Conservation (phyloP, 768 basidiomycete genomes). For the Clavaria fumosa region DNA sequence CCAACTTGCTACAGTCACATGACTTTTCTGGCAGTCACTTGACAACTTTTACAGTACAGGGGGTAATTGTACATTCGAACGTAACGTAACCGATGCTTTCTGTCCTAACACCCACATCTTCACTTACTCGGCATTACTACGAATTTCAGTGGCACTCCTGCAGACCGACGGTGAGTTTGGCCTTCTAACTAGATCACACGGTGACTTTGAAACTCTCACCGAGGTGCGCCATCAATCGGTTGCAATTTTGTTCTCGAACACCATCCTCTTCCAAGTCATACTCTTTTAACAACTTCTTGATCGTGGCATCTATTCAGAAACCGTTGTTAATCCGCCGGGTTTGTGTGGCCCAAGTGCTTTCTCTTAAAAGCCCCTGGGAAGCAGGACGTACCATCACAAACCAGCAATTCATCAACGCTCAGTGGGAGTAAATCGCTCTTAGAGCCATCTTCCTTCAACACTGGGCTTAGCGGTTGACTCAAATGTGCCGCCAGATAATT, state of each 20-base stretch:
- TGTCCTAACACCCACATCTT: too few species aligned
- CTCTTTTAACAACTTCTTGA: constrained; percentile 29
- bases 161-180: too few species aligned
- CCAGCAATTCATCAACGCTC: constrained; percentile 33
- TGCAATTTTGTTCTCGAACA: constrained; percentile 29
- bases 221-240: constrained; percentile 40
- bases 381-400: constrained; percentile 37
- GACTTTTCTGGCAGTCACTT: too few species aligned
- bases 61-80: too few species aligned
- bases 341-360: too few species aligned
- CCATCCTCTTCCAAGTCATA: constrained; percentile 32
- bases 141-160: too few species aligned
- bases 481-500: constrained; percentile 30
- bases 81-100: too few species aligned
- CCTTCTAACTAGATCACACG: not conserved
- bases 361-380: too few species aligned
- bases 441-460: constrained; percentile 35
- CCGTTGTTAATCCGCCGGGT: not conserved
- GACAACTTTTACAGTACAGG: too few species aligned
- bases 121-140: too few species aligned
- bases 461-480: constrained; percentile 28
- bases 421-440: constrained; percentile 32
- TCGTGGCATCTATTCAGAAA: constrained; percentile 23
- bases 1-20: too few species aligned
- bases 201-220: constrained; percentile 19